Evolutionary conservation across 1,284 basidiomycete species (phyloP), one percentile per base, ranked within the genome.

Genomic region (Cryptococcus sp.): DNA sequence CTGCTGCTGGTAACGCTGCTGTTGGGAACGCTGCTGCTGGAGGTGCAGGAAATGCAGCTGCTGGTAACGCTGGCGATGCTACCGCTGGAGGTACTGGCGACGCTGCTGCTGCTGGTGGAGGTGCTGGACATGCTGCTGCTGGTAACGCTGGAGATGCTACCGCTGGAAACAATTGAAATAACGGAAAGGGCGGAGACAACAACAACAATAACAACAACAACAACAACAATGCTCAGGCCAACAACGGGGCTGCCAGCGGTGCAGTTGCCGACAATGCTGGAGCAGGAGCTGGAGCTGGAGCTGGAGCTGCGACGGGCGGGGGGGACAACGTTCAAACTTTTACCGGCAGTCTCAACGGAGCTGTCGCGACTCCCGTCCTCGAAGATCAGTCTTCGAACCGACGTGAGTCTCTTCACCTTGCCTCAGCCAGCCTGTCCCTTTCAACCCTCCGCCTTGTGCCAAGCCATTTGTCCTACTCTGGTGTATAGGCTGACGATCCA

Each of bases 261-360:
- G 62, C 62, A 10, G 58, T 54, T 23, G 48, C 43, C 11, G 36
- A 56, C 34, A 56, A 53, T 25, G 50, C 43, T 16, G 34, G 56
- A 35, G 57, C 53, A 24, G 49, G 41, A 25, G 41, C 48, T 34
- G 46, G 55, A 26, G 39, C 59, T 32, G 43, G 56, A n/a, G 54
- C 64, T 39, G 53, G 64, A 33, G 52, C 67, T 24, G 48, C 57
- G 23, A 56, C 62, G 6, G 46, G 39, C 4, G 31, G 10, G 6
- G 63, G 68, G 25, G 65, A 60, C 12, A 81, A 82, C 68, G 66
- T 82, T 24, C 81, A 82, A 65, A 78, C 69, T 28, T 83, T 83
- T 74, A 78, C 78, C 52, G 80, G 79, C 36, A 68, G 71, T 18
- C 72, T 53, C 51, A 59, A 59, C 48, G 56, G 54, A n/a, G 40